phyloP scores from a whole-genome alignment of 345 rosid genomes.

The Psidium friedrichsthalianum region DNA sequence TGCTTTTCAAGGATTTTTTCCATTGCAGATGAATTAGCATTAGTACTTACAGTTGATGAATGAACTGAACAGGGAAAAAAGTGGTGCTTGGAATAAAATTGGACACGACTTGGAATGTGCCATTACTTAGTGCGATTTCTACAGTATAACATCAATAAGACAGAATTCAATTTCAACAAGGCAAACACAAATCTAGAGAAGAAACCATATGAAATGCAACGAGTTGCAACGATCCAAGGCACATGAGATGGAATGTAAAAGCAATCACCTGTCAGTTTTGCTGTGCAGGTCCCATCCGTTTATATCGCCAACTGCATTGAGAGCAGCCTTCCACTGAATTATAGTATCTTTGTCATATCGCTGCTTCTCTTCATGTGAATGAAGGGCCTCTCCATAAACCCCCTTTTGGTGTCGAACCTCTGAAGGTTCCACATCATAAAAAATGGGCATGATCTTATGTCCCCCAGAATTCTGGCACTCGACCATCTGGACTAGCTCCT shows the following conservation, averaged over 20 bases:
- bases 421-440: background rate
- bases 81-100: background rate
- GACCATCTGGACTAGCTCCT: background rate
- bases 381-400: too few relatives aligned
- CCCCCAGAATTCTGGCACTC: background rate
- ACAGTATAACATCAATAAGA: too few relatives aligned
- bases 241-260: background rate
- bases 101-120: too few relatives aligned
- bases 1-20: too few relatives aligned
- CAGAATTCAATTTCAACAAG: background rate
- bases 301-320: too few relatives aligned
- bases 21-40: background rate
- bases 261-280: background rate
- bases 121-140: too few relatives aligned
- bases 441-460: background rate
- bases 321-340: too few relatives aligned
- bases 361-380: too few relatives aligned
- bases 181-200: too few relatives aligned
- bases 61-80: background rate
- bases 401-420: too few relatives aligned
- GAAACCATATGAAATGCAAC: background rate
- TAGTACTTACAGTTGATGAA: background rate
- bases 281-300: background rate
- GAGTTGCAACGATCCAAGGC: too few relatives aligned
- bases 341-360: too few relatives aligned